These are phyloP conservation scores for Termitomyces sp. DNA, from an alignment of 768 basidiomycete genomes.

Conservation along the genomic window DNA sequence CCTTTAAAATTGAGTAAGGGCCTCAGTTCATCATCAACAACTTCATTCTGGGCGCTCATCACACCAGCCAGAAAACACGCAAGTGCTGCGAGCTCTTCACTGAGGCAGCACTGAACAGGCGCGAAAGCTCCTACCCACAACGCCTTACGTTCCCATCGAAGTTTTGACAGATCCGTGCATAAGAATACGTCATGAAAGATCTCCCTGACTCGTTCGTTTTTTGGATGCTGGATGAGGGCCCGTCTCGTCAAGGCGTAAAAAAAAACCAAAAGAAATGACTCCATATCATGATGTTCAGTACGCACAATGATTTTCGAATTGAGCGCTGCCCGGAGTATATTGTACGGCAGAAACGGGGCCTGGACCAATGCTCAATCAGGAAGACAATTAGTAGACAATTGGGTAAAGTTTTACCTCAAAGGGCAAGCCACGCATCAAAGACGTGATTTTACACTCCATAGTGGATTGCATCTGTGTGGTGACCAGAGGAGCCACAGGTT, in stretches of 20 bases:
- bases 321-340: neutral
- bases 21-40: neutral
- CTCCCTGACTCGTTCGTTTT: neutral
- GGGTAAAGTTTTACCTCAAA: neutral
- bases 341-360: neutral
- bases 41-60: neutral
- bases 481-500: neutral
- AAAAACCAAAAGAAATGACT: neutral
- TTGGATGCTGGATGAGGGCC: neutral
- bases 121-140: neutral
- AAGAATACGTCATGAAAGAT: neutral
- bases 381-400: neutral
- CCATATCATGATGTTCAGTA: neutral
- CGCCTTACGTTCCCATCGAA: neutral
- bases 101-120: neutral
- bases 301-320: neutral
- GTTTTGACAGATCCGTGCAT: neutral
- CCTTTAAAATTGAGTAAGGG: neutral
- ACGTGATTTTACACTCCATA: too few relatives aligned
- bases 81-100: neutral
- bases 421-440: neutral
- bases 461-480: too few relatives aligned
- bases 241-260: neutral
- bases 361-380: neutral
- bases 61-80: neutral